Percentiles rank a stretch among this genome's conserved stretches.
These are phyloP conservation scores for Rhytidhysteron rufulum DNA, from an alignment of 2,329 filamentous ascomycete species.

Conservation along the genomic window DNA sequence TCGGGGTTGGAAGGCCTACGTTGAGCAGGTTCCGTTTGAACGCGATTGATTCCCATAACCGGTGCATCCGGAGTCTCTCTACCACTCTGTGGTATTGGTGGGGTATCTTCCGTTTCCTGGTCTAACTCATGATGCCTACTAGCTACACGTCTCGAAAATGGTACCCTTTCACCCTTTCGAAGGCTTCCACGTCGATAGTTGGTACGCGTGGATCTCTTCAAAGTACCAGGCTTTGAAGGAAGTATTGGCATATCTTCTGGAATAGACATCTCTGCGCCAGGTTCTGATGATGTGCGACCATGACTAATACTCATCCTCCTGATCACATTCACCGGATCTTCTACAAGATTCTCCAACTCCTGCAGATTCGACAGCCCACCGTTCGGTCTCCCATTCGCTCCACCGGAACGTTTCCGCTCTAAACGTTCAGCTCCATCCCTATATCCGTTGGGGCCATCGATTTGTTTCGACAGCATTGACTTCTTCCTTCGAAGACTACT, in stretches of 20 bases:
- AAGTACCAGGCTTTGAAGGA: conserved; percentile 68
- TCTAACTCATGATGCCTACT: conserved; percentile 55
- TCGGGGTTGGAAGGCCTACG: conserved; percentile 28
- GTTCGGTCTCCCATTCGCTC: conserved; percentile 38
- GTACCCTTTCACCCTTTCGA: conserved; percentile 69
- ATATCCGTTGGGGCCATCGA: conserved; percentile 73
- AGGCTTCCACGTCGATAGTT: conserved; percentile 88
- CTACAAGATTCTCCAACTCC: conserved; percentile 75
- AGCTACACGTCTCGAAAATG: conserved; percentile 69
- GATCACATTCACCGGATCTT: conserved; percentile 69
- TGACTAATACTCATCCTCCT: conserved; percentile 62
- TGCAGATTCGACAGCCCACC: conserved; percentile 54
- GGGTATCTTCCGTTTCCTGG: conserved; percentile 53
- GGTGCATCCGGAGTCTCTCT: conserved; percentile 18
- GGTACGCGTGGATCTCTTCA: conserved; percentile 87
- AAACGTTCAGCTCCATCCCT: conserved; percentile 79
- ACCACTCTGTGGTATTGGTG: conserved; percentile 49
- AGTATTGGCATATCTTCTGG: conserved; percentile 81
- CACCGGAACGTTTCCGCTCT: conserved; percentile 65
- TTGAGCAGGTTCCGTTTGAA: conserved; percentile 66
- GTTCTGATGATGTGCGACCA: conserved; percentile 39
- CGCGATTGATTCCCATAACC: conserved; percentile 56
- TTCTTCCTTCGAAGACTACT: conserved; percentile 77
- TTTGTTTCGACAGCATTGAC: conserved; percentile 90
- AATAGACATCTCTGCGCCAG: conserved; percentile 34